Percentiles rank a stretch among this genome's conserved stretches.
phyloP scores from a whole-genome alignment of 2,329 filamentous ascomycete species.

The Scedosporium minutisporum region DNA sequence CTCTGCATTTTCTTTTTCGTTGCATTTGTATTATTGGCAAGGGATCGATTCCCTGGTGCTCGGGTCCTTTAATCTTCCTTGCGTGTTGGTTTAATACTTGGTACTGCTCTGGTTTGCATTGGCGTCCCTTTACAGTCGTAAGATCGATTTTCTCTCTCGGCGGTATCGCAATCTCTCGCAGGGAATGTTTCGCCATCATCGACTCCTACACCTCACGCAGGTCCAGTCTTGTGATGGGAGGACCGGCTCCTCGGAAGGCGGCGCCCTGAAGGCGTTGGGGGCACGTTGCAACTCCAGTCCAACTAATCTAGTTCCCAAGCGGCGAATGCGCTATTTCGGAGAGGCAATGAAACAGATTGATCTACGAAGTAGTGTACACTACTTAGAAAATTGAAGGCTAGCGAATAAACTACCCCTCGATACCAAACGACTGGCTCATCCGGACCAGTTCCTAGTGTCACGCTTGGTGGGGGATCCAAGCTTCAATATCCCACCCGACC shows the following conservation, averaged over 20 bases:
- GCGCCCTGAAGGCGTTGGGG: background rate
- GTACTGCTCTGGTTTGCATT: background rate
- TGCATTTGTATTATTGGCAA: background rate
- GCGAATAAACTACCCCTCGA: background rate
- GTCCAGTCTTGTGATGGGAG: too few species aligned
- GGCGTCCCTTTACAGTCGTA: background rate
- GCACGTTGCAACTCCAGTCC: background rate
- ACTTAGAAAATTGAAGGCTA: background rate
- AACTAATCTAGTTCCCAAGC: background rate
- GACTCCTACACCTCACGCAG: too few species aligned
- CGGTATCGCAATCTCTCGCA: background rate
- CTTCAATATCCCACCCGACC: background rate
- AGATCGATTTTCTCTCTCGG: background rate
- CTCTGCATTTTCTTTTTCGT: background rate
- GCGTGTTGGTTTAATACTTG: background rate
- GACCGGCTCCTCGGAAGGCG: background rate
- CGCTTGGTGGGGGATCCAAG: background rate
- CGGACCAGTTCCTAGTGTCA: background rate
- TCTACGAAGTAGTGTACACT: background rate
- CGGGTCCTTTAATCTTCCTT: background rate
- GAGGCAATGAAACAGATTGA: background rate
- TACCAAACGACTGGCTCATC: background rate
- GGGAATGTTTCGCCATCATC: background rate
- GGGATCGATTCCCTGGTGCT: background rate
- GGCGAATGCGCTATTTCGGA: background rate